These are phyloP conservation scores for Sphagnum fallax DNA, from an alignment of 228 moss, liverwort and hornwort species.

Conservation along the genomic window DNA sequence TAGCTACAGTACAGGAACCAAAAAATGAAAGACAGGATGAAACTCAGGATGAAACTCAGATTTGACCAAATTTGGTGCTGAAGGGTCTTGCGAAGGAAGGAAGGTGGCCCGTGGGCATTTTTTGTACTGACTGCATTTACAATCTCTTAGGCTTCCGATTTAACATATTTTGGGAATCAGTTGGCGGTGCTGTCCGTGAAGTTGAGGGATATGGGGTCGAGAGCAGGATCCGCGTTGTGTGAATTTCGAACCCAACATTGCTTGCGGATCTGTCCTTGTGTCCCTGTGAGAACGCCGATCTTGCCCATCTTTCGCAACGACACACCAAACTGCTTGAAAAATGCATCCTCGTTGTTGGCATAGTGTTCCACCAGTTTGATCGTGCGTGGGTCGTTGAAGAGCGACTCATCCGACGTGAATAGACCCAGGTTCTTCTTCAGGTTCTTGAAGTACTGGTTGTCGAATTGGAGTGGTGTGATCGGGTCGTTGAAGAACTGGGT, in stretches of 20 bases:
- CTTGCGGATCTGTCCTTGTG: conserved; percentile 1
- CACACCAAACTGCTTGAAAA: not conserved
- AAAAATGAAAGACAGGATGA: too few species aligned
- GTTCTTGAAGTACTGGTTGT: not conserved
- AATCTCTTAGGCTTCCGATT: too few species aligned
- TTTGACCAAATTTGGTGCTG: too few species aligned
- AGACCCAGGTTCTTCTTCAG: not conserved
- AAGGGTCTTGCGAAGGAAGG: too few species aligned
- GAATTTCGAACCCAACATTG: conserved; percentile 5
- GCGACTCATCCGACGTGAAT: not conserved
- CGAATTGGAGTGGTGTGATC: not conserved
- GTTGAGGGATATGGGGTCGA: not conserved
- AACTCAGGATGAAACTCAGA: too few species aligned
- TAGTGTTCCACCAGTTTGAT: not conserved
- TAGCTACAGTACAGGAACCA: too few species aligned
- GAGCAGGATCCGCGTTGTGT: not conserved
- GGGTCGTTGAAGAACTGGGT: not conserved
- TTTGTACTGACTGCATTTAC: too few species aligned
- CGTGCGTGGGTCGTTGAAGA: not conserved
- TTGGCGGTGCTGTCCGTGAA: not conserved
- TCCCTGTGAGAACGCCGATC: not conserved
- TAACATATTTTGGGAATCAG: not conserved
- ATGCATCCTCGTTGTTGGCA: not conserved
- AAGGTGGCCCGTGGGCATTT: too few species aligned
- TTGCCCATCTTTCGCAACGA: conserved; percentile 2